A percentile compares a stretch with the other conserved stretches of the same genome.
phyloP scores from a whole-genome alignment of 139 green algal species.

The Tetraselmis striata region DNA sequence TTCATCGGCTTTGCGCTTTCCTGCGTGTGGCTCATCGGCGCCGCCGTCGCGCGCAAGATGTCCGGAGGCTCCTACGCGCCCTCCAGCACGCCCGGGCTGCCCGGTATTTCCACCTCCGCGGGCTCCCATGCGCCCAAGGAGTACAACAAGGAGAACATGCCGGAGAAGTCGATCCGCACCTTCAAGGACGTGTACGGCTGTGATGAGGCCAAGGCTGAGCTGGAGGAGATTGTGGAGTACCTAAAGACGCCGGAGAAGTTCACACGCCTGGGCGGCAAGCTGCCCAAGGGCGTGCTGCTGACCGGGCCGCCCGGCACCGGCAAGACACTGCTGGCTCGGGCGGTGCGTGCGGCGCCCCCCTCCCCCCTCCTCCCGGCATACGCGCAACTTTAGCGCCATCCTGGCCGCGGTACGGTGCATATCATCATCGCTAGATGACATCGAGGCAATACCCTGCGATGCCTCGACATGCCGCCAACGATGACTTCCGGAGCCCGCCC shows the following conservation, averaged over 20 bases:
- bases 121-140: conserved; percentile 54
- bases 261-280: conserved; percentile 81
- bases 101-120: not conserved
- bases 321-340: conserved; percentile 75
- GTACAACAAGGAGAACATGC: conserved; percentile 59
- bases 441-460: too few relatives aligned
- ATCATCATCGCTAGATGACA: too few relatives aligned
- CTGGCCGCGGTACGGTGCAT: too few relatives aligned
- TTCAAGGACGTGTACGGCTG: conserved; percentile 80
- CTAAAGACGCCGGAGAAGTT: conserved; percentile 80
- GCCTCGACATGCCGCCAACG: too few relatives aligned
- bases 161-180: conserved; percentile 43
- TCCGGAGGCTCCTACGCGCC: not conserved
- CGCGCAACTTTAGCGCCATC: too few relatives aligned
- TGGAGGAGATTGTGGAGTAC: conserved; percentile 93
- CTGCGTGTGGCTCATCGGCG: conserved; percentile 42
- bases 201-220: conserved; percentile 90
- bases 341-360: conserved; percentile 21
- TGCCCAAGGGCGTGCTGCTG: conserved; percentile 82
- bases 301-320: conserved; percentile 83
- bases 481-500: too few relatives aligned
- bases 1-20: conserved; percentile 17
- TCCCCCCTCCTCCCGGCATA: not conserved
- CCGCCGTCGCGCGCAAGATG: not conserved
- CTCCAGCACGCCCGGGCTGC: not conserved